phyloP scores from a whole-genome alignment of 306 rosid genomes.

The Urtica urens region DNA sequence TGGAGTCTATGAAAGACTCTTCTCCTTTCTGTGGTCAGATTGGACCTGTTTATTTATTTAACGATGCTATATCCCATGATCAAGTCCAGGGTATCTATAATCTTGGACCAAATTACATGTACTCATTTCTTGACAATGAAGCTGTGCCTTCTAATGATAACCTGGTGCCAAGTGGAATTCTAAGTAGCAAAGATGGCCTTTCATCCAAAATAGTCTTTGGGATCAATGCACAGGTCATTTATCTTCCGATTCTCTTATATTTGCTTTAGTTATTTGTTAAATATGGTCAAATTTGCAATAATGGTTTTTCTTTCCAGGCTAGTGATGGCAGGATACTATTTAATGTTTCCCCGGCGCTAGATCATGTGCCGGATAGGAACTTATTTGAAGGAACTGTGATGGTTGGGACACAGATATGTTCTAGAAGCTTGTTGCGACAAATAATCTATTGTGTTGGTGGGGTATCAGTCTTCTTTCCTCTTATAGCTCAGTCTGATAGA shows the following conservation, averaged over 20 bases:
- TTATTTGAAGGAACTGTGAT: constrained; percentile 72
- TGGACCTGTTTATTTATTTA: constrained; percentile 82
- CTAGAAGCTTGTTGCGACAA: constrained; percentile 82
- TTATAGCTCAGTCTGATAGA: constrained; percentile 60
- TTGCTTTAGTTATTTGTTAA: background rate
- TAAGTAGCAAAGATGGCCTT: constrained; percentile 81
- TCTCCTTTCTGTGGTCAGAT: constrained; percentile 84
- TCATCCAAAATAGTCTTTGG: constrained; percentile 78
- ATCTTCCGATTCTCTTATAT: background rate
- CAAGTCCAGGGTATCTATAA: constrained; percentile 80
- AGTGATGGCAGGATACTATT: constrained; percentile 76
- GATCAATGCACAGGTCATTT: constrained; percentile 86
- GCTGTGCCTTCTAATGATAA: constrained; percentile 55
- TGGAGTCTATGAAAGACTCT: constrained; percentile 53
- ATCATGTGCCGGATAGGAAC: constrained; percentile 51
- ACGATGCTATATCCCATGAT: constrained; percentile 75
- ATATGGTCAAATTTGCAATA: constrained; percentile 4
- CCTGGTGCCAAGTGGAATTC: constrained; percentile 62
- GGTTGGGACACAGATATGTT: constrained; percentile 85
- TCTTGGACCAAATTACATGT: constrained; percentile 98
- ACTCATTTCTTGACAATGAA: constrained; percentile 85
- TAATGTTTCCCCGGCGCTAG: constrained; percentile 71
- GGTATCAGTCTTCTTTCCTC: constrained; percentile 91
- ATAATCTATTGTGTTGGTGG: constrained; percentile 97
- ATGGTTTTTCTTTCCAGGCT: constrained; percentile 50